Evolutionary conservation across 2,329 filamentous ascomycete genomes (phyloP), one percentile per base, ranked within the genome.

Genomic region (Fusarium napiforme): DNA sequence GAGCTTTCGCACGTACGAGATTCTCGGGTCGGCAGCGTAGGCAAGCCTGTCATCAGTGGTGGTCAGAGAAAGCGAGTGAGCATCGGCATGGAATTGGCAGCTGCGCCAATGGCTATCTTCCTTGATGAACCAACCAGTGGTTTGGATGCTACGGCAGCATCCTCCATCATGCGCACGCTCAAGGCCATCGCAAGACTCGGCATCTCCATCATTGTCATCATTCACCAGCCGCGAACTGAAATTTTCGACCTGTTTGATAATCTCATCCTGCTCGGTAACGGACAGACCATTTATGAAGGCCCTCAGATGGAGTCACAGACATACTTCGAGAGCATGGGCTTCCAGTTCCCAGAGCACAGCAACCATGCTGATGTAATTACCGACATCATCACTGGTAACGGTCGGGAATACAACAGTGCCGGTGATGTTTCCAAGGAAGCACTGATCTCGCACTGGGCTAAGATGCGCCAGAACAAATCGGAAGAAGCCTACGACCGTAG

Each of bases 301-400:
- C 78, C 83, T 4, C 85, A 86, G 42, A 70, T 66, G 15, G 81
- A 82, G 3, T 84, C 85, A 2, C 83, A 84, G 57, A 64, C 73
- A 5, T 89, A 88, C 76, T 90, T 91, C 64, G 84, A 88, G 73
- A 75, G 80, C 39, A 78, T 87, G 18, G 88, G 89, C 5, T 90
- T 87, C 77, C 74, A 78, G 0, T 88, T 91, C 65, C 85, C 85
- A 2, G 67, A 78, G 21, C 82, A 86, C 64, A 83, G 82, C 49
- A 91, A 91, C 71, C 85, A 84, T 10, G 89, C 87, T 14, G 89
- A 91, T 69, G 82, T 87, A 2, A 84, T 91, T 30, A 89, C 89
- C n/a, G 89, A 91, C 60, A 90, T 91, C 71, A 87, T 90, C 73
- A 88, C 87, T 0, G 88, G 88, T 7, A 87, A 89, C 69, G 88